phyloP scores from a whole-genome alignment of 1,139 yeast genomes.

The Ogataea hybrid region DNA sequence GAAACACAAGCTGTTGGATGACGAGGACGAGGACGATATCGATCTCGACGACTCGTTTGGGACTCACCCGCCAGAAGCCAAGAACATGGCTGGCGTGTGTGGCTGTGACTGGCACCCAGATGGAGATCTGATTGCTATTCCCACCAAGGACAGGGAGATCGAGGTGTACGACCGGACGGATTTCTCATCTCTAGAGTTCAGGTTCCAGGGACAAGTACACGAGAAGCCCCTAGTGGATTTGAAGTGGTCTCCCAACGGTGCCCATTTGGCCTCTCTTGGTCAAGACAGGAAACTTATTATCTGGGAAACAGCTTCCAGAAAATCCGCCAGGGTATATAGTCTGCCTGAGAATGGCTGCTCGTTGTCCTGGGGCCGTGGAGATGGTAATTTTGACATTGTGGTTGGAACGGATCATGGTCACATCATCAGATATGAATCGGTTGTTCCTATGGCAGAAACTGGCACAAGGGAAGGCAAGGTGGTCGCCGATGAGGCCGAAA shows the following conservation, averaged over 20 bases:
- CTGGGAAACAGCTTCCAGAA: conserved; percentile 46
- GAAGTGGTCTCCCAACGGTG: conserved; percentile 60
- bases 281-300: conserved; percentile 48
- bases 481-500: conserved; percentile 16
- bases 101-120: conserved; percentile 53
- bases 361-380: conserved; percentile 26
- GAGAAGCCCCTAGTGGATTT: conserved; percentile 46
- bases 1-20: conserved; percentile 31
- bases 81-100: conserved; percentile 6
- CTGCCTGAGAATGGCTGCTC: conserved; percentile 31
- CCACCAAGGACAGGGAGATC: conserved; percentile 34
- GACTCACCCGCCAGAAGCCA: conserved; percentile 7
- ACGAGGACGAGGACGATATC: conserved; percentile 39
- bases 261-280: conserved; percentile 54
- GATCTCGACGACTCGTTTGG: conserved; percentile 23
- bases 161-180: conserved; percentile 37
- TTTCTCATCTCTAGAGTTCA: conserved; percentile 23
- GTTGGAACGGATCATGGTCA: conserved; percentile 60
- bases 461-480: conserved; percentile 12
- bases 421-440: conserved; percentile 38
- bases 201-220: conserved; percentile 31
- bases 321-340: conserved; percentile 30
- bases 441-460: conserved; percentile 30
- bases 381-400: conserved; percentile 17
- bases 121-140: conserved; percentile 64